Conservation (phyloP, 2,329 filamentous ascomycete genomes). For the Dendryphion nanum region DNA sequence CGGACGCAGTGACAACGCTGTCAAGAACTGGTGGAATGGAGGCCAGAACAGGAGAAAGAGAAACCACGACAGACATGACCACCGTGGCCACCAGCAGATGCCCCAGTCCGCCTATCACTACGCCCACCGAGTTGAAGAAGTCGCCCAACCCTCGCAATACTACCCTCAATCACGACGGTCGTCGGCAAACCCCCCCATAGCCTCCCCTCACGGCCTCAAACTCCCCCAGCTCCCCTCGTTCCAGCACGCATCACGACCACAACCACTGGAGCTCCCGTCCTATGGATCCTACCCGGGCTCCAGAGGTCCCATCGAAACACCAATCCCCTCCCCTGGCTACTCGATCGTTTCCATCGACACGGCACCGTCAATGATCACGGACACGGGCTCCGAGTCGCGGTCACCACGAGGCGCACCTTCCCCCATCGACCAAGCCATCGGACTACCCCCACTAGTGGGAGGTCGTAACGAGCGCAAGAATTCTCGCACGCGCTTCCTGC, state of each 20-base stretch:
- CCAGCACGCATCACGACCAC: slow-evolving; percentile 32
- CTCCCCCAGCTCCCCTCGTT: slow-evolving; percentile 33
- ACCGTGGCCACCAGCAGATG: slow-evolving; percentile 26
- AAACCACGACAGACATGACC: slow-evolving; percentile 34
- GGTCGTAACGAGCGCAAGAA: slow-evolving; percentile 37
- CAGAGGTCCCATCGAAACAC: slow-evolving; percentile 48
- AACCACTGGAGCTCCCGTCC: slow-evolving; percentile 28
- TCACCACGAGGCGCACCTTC: slow-evolving; percentile 48
- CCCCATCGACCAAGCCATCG: slow-evolving; percentile 42
- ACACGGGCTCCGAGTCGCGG: slow-evolving; percentile 52
- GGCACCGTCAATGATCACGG: slow-evolving; percentile 69
- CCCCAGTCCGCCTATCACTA: slow-evolving; percentile 33
- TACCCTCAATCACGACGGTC: slow-evolving; percentile 29
- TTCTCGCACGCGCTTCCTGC: slow-evolving; percentile 37
- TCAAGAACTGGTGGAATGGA: slow-evolving; percentile 99
- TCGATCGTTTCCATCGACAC: slow-evolving; percentile 64
- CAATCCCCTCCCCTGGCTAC: slow-evolving; percentile 63
- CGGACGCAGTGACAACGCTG: slow-evolving; percentile 88
- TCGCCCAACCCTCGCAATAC: slow-evolving; percentile 4
- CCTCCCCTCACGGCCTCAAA: slow-evolving; percentile 29
- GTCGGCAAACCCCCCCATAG: slow-evolving; percentile 24
- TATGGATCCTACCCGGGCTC: slow-evolving; percentile 20
- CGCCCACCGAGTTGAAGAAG: slow-evolving; percentile 24
- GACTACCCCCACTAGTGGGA: slow-evolving; percentile 36
- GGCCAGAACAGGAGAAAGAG: slow-evolving; percentile 75